Conservation (phyloP, 345 rosid genomes). For the Pseudoturritis turrita region DNA sequence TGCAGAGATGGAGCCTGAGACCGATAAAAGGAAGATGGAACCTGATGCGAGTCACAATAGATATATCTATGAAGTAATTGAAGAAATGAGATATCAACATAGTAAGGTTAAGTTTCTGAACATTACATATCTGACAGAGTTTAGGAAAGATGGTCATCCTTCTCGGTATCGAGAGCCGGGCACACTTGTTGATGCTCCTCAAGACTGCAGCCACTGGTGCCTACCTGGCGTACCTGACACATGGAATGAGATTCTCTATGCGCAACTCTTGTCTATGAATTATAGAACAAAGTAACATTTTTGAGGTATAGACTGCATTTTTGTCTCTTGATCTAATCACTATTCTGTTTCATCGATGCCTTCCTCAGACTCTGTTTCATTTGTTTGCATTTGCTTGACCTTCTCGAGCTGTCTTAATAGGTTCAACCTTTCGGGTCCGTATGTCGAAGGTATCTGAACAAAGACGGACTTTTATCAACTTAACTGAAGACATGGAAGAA, state of each 20-base stretch:
- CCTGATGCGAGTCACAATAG: conserved; percentile 52
- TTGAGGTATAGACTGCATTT: conserved; percentile 16
- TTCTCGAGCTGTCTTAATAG: conserved; percentile 91
- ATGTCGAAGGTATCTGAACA: conserved; percentile 87
- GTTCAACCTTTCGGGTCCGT: conserved; percentile 86
- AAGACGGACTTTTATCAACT: conserved; percentile 9
- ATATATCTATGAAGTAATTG: conserved; percentile 44
- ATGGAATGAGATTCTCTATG: conserved; percentile 86
- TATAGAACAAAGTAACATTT: conserved; percentile 27
- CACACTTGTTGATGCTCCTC: conserved; percentile 58
- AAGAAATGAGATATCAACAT: conserved; percentile 39
- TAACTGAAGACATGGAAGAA: not conserved
- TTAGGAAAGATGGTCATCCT: conserved; percentile 75
- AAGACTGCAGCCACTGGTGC: conserved; percentile 98
- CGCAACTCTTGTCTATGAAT: conserved; percentile 51
- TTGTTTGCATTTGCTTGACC: conserved; percentile 62
- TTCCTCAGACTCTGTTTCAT: conserved; percentile 53
- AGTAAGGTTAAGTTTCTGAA: conserved; percentile 57
- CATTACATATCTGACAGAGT: conserved; percentile 66
- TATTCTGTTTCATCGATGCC: conserved; percentile 36
- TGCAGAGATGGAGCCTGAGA: conserved; percentile 51
- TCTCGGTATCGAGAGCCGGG: conserved; percentile 66
- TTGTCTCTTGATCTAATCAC: conserved; percentile 27
- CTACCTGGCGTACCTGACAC: conserved; percentile 82
- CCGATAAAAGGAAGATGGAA: conserved; percentile 34